Conservation (phyloP, 2,329 filamentous ascomycete species). For the Curvularia verruculosa region DNA sequence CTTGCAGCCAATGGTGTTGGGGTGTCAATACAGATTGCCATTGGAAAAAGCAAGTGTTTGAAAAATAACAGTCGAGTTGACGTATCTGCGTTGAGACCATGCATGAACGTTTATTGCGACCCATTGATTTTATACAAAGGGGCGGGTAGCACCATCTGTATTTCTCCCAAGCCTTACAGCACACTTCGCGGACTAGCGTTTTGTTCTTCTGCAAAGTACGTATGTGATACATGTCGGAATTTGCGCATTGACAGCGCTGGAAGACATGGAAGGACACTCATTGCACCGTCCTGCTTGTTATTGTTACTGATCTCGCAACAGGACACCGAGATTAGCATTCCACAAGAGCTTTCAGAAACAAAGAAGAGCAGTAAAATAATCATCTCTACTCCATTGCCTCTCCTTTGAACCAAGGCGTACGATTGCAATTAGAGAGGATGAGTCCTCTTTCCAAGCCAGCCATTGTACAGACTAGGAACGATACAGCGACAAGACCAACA, state of each 20-base stretch:
- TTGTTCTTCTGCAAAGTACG: neutral
- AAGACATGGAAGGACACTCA: neutral
- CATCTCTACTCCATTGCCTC: neutral
- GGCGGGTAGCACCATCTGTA: neutral
- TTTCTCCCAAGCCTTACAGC: neutral
- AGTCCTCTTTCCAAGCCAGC: constrained; percentile 7
- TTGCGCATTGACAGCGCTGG: neutral
- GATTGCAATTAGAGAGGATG: constrained; percentile 1
- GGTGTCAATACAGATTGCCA: neutral
- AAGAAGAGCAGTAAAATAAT: neutral
- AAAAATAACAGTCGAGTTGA: neutral
- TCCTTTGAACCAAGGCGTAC: neutral
- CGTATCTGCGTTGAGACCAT: neutral
- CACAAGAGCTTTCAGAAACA: neutral
- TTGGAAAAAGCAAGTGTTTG: neutral
- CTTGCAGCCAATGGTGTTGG: neutral
- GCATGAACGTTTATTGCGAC: neutral
- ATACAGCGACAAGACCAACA: neutral
- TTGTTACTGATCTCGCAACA: neutral
- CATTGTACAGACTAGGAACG: constrained; percentile 1
- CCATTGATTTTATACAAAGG: neutral
- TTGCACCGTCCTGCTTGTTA: neutral
- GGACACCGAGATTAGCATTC: neutral
- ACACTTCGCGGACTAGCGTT: neutral
- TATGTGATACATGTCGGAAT: neutral